Evolutionary conservation across 139 green algal species (phyloP).

Genomic region (Closterium sp.): DNA sequence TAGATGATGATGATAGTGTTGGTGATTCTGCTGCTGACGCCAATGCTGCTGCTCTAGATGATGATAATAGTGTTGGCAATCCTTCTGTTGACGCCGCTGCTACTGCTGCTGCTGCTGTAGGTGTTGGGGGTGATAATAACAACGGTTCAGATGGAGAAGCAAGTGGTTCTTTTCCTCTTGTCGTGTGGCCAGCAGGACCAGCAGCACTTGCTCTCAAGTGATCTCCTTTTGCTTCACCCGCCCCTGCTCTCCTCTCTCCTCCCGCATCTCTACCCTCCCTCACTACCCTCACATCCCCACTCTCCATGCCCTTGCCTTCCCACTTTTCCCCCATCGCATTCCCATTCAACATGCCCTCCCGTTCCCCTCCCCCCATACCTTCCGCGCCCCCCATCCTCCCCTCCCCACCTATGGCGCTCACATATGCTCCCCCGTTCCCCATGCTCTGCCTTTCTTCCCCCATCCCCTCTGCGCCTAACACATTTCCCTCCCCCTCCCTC

Average conservation of each 20-base stretch:
- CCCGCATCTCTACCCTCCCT: neutral
- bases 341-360: neutral
- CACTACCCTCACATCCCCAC: neutral
- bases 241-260: neutral
- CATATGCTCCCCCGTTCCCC: neutral
- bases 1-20: too few species aligned
- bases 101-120: too few species aligned
- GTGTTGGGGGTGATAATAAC: too few species aligned
- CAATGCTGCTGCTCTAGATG: too few species aligned
- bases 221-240: neutral
- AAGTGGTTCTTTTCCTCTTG: neutral
- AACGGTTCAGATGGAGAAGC: too few species aligned
- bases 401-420: too few species aligned
- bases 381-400: too few species aligned
- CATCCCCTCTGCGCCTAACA: neutral
- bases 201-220: neutral
- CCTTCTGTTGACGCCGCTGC: too few species aligned
- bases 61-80: too few species aligned
- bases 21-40: too few species aligned
- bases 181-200: neutral
- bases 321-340: neutral
- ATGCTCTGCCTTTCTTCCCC: neutral
- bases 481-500: neutral
- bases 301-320: neutral
- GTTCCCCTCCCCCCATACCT: neutral